Base-by-base conservation (phyloP, 192 early-diverging fungal genomes). In the Rhizophagus clarus region DNA sequence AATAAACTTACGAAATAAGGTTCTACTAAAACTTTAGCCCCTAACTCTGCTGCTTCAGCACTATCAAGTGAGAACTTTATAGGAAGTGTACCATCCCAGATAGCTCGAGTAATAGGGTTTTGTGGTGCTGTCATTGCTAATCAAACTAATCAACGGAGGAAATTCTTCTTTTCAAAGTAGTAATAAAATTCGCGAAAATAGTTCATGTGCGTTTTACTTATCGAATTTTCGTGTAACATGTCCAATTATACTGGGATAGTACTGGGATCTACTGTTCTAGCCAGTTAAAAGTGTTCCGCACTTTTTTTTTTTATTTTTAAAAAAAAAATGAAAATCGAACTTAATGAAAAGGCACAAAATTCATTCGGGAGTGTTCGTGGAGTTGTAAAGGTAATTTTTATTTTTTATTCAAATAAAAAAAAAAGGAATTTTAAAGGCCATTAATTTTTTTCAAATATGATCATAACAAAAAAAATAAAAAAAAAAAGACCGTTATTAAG, bases 41-140 rank as follows among this genome's bases (percentile, higher is more conserved):
- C 82, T 63, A 80, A 74, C 15, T 69, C 62, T 10, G 56, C 67
- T 42, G 79, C 72, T 69, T 83, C 81, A 10, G 66, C 40, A 34
- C 79, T 40, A 69, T 83, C 67, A 4, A 83, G 29, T 34, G 85
- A 80, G 74, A 86, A 86, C 31, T 83, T 83, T 62, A 86, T 86
- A 26, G 85, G 85, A 76, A 86, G 81, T 72, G 85, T 81, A 72
- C 85, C 85, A 73, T 86, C 85, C 85, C 85, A 86, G 73, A 86
- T 86, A 74, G 82, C 85, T 78, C 82, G 83, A 32, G 85, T 81
- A 47, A 86, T 80, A 9, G 82, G 85, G 61, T 86, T 86, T 45
- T 86, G 81, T 47, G 85, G 85, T 24, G 85, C 85, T 66, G 75
- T 75, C 73, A 75, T 74, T 71, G 62, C 11, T 63, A 63, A 24